Evolutionary conservation across 768 basidiomycete genomes (phyloP).

Genomic region (Leucosporidium creatinivorum): DNA sequence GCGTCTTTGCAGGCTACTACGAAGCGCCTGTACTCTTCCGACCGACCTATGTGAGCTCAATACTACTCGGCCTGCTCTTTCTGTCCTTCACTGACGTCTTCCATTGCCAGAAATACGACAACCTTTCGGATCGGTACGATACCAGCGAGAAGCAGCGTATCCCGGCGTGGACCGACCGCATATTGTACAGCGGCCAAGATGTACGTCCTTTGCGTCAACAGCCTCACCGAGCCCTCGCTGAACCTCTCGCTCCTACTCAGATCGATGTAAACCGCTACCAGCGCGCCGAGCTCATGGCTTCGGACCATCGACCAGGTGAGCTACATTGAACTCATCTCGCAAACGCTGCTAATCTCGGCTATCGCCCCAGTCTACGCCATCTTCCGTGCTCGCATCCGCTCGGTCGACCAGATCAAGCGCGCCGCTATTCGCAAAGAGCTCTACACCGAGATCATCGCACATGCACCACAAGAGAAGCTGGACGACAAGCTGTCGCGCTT

Average conservation of each 20-base stretch:
- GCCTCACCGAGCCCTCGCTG: not conserved
- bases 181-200: slow-evolving; percentile 67
- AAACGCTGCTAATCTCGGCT: not conserved
- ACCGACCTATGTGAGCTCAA: slow-evolving; percentile 87
- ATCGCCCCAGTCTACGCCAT: slow-evolving; percentile 63
- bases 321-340: no score
- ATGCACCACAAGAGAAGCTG: slow-evolving; percentile 9
- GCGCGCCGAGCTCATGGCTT: slow-evolving; percentile 75
- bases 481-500: slow-evolving; percentile 16
- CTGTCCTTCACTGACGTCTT: slow-evolving; percentile 15
- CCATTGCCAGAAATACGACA: slow-evolving; percentile 36
- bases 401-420: slow-evolving; percentile 65
- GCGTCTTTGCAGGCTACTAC: slow-evolving; percentile 71
- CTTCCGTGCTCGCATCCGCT: slow-evolving; percentile 67
- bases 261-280: slow-evolving; percentile 73
- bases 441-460: slow-evolving; percentile 12
- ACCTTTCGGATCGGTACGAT: slow-evolving; percentile 70
- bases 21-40: slow-evolving; percentile 87
- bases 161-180: slow-evolving; percentile 98
- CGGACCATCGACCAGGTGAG: slow-evolving; percentile 88
- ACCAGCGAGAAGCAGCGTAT: slow-evolving; percentile 92
- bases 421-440: slow-evolving; percentile 17
- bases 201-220: slow-evolving; percentile 22
- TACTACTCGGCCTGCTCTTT: no score
- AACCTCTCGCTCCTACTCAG: slow-evolving; percentile 3